A percentile compares a stretch with the other conserved stretches of the same genome.
These are phyloP conservation scores for Populus tomentosa DNA, from an alignment of 441 rosid genomes.

Conservation along the genomic window DNA sequence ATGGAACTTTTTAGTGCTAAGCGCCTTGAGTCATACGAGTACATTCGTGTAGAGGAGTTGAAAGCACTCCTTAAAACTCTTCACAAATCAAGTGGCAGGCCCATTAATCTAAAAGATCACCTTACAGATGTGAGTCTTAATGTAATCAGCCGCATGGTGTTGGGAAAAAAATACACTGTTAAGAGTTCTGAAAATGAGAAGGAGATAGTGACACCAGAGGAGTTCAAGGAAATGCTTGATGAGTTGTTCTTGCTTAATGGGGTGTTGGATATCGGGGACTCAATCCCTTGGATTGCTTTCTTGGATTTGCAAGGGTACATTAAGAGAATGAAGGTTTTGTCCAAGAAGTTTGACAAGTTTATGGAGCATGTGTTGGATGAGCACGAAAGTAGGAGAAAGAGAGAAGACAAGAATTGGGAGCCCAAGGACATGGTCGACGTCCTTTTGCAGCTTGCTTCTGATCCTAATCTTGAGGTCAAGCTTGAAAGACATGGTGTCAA, in stretches of 20 bases:
- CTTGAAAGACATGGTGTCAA: constrained; percentile 50
- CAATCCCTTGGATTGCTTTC: constrained; percentile 29
- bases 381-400: constrained; percentile 19
- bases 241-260: constrained; percentile 61
- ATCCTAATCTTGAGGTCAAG: constrained; percentile 32
- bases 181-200: constrained; percentile 54
- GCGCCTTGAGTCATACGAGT: constrained; percentile 42
- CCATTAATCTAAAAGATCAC: constrained; percentile 27
- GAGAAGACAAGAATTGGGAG: constrained; percentile 23
- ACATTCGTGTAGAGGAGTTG: constrained; percentile 50
- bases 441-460: constrained; percentile 27
- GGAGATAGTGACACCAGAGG: constrained; percentile 39
- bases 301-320: constrained; percentile 32
- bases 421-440: constrained; percentile 32
- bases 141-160: constrained; percentile 33
- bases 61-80: constrained; percentile 25
- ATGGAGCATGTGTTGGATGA: constrained; percentile 32
- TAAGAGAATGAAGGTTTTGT: constrained; percentile 21
- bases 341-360: constrained; percentile 28
- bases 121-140: constrained; percentile 25
- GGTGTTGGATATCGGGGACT: constrained; percentile 35
- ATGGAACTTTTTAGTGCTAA: constrained; percentile 43
- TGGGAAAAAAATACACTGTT: constrained; percentile 36
- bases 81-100: not conserved
- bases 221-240: constrained; percentile 60